A percentile compares a stretch with the other conserved stretches of the same genome.
These are phyloP conservation scores for Hippophae gyantsensis DNA, from an alignment of 306 rosid species.

Conservation along the genomic window DNA sequence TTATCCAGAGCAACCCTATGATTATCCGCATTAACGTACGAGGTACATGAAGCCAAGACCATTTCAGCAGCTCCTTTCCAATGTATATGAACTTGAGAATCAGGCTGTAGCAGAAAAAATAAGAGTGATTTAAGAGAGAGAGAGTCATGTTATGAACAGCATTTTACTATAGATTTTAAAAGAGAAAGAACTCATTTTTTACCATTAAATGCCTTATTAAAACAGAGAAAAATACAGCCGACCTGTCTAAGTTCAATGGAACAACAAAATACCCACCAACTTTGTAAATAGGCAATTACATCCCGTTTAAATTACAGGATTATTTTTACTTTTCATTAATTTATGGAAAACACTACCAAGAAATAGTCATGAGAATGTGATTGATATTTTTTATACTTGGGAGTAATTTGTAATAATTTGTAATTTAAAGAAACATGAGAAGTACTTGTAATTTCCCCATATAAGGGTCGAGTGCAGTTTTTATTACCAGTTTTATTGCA, in stretches of 20 bases:
- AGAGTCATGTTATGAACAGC: background rate
- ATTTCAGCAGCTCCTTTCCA: conserved; percentile 99
- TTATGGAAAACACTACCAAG: too few species aligned
- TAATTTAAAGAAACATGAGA: background rate
- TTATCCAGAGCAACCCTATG: conserved; percentile 43
- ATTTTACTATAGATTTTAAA: background rate
- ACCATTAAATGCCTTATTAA: too few species aligned
- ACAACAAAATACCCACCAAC: too few species aligned
- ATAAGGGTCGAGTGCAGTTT: background rate
- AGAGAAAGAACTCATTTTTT: background rate
- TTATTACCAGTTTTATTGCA: conserved; percentile 45
- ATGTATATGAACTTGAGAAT: conserved; percentile 58
- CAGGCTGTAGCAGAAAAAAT: conserved; percentile 30
- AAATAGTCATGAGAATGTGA: too few species aligned
- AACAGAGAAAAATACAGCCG: too few species aligned
- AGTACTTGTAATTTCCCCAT: background rate
- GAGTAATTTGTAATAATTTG: background rate
- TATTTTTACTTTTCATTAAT: too few species aligned
- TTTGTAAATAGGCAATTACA: too few species aligned
- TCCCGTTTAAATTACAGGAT: too few species aligned
- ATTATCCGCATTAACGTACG: conserved; percentile 36
- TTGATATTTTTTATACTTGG: background rate
- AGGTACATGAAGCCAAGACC: conserved; percentile 49
- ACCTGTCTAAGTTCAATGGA: too few species aligned
- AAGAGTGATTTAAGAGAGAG: background rate